phyloP scores from a whole-genome alignment of 768 basidiomycete species.

The Lactifluus rugatus region DNA sequence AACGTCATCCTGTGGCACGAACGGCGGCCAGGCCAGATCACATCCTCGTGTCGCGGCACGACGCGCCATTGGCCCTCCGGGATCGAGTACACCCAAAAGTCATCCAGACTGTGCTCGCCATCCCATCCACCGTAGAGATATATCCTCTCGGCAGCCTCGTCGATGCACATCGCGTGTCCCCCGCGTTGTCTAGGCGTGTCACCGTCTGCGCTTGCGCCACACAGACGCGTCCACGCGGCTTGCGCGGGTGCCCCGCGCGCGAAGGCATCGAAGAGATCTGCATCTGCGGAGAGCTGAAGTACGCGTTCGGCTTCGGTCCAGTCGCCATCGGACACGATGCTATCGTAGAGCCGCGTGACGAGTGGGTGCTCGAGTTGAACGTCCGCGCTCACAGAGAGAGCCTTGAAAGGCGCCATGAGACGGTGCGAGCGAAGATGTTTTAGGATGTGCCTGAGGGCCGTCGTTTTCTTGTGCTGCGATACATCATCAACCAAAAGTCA shows the following conservation, averaged over 20 bases:
- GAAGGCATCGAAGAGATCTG: conserved; percentile 54
- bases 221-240: conserved; percentile 50
- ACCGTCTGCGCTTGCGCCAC: conserved; percentile 52
- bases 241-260: conserved; percentile 48
- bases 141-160: conserved; percentile 47
- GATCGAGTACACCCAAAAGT: conserved; percentile 70
- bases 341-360: conserved; percentile 52
- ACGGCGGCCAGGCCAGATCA: conserved; percentile 58
- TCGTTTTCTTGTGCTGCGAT: conserved; percentile 53
- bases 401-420: conserved; percentile 53
- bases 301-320: conserved; percentile 50
- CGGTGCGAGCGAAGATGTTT: conserved; percentile 73
- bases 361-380: conserved; percentile 62
- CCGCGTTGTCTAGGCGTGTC: conserved; percentile 60
- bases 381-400: conserved; percentile 45
- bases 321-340: conserved; percentile 56
- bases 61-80: conserved; percentile 50
- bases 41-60: conserved; percentile 44
- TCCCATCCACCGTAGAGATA: conserved; percentile 80
- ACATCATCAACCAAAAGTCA: background rate
- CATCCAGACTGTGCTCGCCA: conserved; percentile 60
- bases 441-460: conserved; percentile 55
- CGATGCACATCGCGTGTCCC: conserved; percentile 78
- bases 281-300: conserved; percentile 38
- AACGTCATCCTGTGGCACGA: conserved; percentile 81